Evolutionary conservation across 768 basidiomycete species (phyloP), one percentile per base, ranked within the genome.

Genomic region (Tricholoma sp.): DNA sequence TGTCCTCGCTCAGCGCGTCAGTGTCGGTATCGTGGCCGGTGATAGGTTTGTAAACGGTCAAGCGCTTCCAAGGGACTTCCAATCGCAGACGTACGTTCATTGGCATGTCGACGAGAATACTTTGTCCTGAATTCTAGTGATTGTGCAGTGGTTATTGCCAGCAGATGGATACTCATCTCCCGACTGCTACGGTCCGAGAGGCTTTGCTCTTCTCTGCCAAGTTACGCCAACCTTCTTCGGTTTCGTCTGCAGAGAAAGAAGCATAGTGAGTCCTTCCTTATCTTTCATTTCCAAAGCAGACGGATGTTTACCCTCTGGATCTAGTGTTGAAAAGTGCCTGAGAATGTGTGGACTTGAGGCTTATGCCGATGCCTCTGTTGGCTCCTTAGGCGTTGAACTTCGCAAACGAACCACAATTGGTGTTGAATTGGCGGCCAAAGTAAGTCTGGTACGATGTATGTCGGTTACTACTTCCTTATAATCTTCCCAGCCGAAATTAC

Each of bases 161-260:
- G 65, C 94, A 96, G 66, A 83, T 83, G 77, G 91, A 92, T 62
- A 86, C 84, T 0, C 93, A 94, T 70, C 77, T 87, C n/a, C 79
- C 83, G 21, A 83, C 85, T 9, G 72, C 83, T 2, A 94, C 90
- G 5, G 90, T 94, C 11, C 81, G 89, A 32, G 90, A 94, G 64
- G 90, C 91, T 1, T 74, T 94, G 5, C 71, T 83, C 37, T 88
- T 91, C 71, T 93, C 90, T 1, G 92, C 91, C 3, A 82, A 79
- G 53, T 74, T 94, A 34, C 85, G 91, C 32, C 91, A 92, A 66
- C 89, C 89, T 0, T 66, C 76, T 0, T 76, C 78, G 0, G 85
- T 91, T 2, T 74, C 89, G 0, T 62, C 78, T 21, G 73, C 73
- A 0, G 91, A 94, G 71, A 94, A 93, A 68, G 82, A 89, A 66